Percentiles rank a stretch among this genome's conserved stretches.
Conservation (phyloP, 305 asterid species). For the Fraxinus ornus region DNA sequence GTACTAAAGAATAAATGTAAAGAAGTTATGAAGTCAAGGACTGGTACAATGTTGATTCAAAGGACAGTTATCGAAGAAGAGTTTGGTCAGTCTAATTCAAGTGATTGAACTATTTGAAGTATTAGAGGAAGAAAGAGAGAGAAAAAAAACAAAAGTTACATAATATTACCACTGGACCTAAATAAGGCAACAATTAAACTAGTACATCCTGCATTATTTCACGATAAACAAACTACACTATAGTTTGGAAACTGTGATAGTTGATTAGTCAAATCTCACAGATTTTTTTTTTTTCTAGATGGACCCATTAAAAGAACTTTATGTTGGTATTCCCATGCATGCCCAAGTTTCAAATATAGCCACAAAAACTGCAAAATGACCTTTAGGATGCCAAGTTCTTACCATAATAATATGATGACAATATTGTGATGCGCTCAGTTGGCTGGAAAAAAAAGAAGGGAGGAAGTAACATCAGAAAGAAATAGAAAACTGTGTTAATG, state of each 20-base stretch:
- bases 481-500: neutral
- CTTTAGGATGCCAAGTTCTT: slow-evolving; percentile 25
- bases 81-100: neutral
- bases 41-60: neutral
- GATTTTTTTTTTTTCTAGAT: neutral
- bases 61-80: neutral
- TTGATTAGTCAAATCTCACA: neutral
- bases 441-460: slow-evolving; percentile 53
- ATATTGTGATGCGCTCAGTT: slow-evolving; percentile 59
- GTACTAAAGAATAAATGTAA: neutral
- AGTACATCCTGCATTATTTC: neutral
- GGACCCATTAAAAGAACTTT: neutral
- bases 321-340: neutral
- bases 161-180: neutral
- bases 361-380: slow-evolving; percentile 3
- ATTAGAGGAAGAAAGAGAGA: neutral
- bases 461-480: slow-evolving; percentile 15
- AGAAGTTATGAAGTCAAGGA: neutral
- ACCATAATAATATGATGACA: slow-evolving; percentile 73
- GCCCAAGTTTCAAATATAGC: neutral
- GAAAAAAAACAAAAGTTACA: neutral
- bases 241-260: neutral
- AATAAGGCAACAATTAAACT: neutral
- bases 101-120: neutral
- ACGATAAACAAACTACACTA: neutral